phyloP scores from a whole-genome alignment of 2,329 filamentous ascomycete genomes.

The Corniculantispora saksenae region DNA sequence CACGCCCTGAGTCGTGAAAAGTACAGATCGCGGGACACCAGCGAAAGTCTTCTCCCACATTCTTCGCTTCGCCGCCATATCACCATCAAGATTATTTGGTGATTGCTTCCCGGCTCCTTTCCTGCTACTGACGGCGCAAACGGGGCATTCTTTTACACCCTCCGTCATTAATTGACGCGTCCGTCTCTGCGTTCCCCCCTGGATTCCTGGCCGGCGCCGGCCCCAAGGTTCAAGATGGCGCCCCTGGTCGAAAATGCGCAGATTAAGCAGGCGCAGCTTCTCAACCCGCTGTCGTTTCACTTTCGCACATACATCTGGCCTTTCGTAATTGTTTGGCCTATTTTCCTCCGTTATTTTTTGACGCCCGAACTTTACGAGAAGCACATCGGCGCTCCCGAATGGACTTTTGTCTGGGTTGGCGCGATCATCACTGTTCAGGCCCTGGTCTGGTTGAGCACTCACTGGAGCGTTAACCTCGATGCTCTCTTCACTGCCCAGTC shows the following conservation, averaged over 20 bases:
- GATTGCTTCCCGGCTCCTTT: slow-evolving; percentile 6
- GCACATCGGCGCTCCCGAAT: slow-evolving; percentile 91
- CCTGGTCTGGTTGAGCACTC: slow-evolving; percentile 90
- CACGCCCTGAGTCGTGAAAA: slow-evolving; percentile 12
- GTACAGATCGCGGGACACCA: slow-evolving; percentile 19
- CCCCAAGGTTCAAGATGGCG: slow-evolving; percentile 51
- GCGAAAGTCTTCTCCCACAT: slow-evolving; percentile 14
- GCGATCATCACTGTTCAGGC: slow-evolving; percentile 85
- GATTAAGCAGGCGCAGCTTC: slow-evolving; percentile 83
- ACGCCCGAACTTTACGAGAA: slow-evolving; percentile 81
- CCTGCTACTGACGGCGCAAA: slow-evolving; percentile 3
- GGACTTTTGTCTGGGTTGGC: slow-evolving; percentile 95
- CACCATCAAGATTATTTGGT: slow-evolving; percentile 5
- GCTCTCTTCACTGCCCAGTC: slow-evolving; percentile 77
- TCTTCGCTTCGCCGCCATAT: slow-evolving; percentile 9
- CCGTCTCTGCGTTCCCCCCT: neutral
- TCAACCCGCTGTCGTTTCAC: slow-evolving; percentile 79
- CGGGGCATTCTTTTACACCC: neutral
- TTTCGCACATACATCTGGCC: slow-evolving; percentile 92
- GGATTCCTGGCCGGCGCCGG: slow-evolving; percentile 12
- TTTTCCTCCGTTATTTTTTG: slow-evolving; percentile 87
- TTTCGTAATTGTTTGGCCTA: slow-evolving; percentile 86
- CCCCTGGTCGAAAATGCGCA: slow-evolving; percentile 89
- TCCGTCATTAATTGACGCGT: neutral
- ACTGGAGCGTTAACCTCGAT: slow-evolving; percentile 92